Conservation (phyloP, 176 grass and related monocot genomes). For the Rhipidocladum racemiflorum region DNA sequence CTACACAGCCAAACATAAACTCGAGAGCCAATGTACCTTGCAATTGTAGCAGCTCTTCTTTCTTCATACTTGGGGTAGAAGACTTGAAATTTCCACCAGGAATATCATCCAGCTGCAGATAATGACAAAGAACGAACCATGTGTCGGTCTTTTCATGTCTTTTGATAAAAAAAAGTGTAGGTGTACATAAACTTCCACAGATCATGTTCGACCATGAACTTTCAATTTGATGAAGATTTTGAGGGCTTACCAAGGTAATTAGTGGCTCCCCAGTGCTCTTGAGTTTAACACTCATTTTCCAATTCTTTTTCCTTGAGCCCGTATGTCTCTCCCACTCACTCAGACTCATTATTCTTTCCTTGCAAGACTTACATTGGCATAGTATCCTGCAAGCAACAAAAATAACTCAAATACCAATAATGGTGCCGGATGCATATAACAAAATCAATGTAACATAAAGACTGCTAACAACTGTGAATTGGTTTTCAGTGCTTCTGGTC, state of each 20-base stretch:
- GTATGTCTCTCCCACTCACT: conserved; percentile 88
- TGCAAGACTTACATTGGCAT: conserved; percentile 69
- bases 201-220: not conserved
- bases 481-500: conserved; percentile 4
- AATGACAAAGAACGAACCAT: not conserved
- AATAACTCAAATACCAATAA: conserved; percentile 29
- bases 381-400: conserved; percentile 51
- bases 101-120: conserved; percentile 52
- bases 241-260: conserved; percentile 50
- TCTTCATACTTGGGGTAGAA: conserved; percentile 29
- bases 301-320: conserved; percentile 89
- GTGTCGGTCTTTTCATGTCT: not conserved
- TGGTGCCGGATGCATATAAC: not conserved
- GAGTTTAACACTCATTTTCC: conserved; percentile 75
- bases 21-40: conserved; percentile 28
- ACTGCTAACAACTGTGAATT: not conserved
- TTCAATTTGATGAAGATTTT: conserved; percentile 3
- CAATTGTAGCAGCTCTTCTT: conserved; percentile 57
- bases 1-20: conserved; percentile 15
- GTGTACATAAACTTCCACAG: not conserved
- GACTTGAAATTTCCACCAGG: conserved; percentile 40
- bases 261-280: conserved; percentile 66
- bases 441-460: conserved; percentile 8
- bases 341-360: conserved; percentile 53
- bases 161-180: not conserved